Base-by-base conservation (phyloP, 1,284 basidiomycete species). In the Macrocybe sp. region DNA sequence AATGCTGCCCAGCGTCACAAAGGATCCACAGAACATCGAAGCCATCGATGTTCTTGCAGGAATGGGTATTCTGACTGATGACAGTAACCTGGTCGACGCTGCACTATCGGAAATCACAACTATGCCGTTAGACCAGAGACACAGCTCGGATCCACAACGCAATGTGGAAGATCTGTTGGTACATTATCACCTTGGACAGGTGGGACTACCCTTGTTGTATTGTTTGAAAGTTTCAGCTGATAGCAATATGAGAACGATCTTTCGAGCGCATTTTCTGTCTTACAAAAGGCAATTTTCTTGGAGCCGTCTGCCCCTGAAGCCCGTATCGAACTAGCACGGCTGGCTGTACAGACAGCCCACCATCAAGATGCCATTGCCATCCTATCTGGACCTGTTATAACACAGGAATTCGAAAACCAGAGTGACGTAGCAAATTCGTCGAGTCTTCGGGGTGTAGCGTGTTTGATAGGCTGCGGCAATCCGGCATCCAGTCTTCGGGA, bases 21-120 rank as follows among this genome's bases (percentile, higher is more conserved):
- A 73, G 52, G 86, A 86, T 64, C 79, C 80, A 16, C 85, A 79
- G 58, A 90, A 88, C 59, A 64, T 94, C 46, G 75, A 79, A 48
- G 91, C 90, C 1, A 87, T 97, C 60, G 85, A 86, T 37, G 79
- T 85, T 0, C 76, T 97, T 0, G 89, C 89, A 0, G 90, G 89
- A 2, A 90, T 96, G 76, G 94, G 89, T 7, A 83, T 93, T 48
- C 67, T 92, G 16, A 86, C 84, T 0, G 73, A 76, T 28, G 94
- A 97, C 59, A 81, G 85, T 22, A 81, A 78, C 44, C 75, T 97
- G 12, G 76, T 95, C 10, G 92, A 96, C 59, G 94, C 94, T 0
- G 88, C 92, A 0, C 69, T 95, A 7, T 83, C 88, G 0, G 94
- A 97, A 61, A 80, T 96, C 12, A 68, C 85, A 8, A 70, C 75